Conservation (phyloP, 768 basidiomycete genomes). For the Rhodocollybia butyracea region DNA sequence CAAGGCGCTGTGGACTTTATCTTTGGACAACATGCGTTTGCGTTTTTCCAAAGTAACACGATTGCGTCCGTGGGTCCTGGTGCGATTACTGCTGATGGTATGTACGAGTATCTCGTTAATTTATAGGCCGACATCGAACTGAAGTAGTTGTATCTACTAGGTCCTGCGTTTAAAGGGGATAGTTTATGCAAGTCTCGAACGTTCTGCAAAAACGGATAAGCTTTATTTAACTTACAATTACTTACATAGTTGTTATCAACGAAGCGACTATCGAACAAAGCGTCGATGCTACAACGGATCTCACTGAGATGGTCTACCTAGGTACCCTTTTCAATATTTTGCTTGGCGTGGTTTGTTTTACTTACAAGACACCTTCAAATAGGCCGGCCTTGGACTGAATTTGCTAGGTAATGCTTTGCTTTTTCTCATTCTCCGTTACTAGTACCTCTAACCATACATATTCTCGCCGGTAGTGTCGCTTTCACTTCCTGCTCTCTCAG, state of each 20-base stretch:
- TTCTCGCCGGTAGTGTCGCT: constrained; percentile 16
- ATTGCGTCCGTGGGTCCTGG: constrained; percentile 18
- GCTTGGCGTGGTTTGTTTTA: no score
- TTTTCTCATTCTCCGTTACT: background rate
- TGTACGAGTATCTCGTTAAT: constrained; percentile 18
- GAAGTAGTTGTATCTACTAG: no score
- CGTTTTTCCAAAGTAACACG: constrained; percentile 16
- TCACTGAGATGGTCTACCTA: constrained; percentile 21
- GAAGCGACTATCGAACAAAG: constrained; percentile 16
- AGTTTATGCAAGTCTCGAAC: constrained; percentile 17
- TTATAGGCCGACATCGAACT: no score
- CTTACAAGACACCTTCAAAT: no score
- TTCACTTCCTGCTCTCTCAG: constrained; percentile 20
- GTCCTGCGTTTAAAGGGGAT: constrained; percentile 13
- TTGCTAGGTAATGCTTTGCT: constrained; percentile 6
- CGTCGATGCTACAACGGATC: constrained; percentile 13
- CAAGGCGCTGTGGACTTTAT: constrained; percentile 25
- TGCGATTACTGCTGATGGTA: no score
- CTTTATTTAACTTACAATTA: no score
- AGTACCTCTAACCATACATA: background rate
- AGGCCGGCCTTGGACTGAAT: constrained; percentile 23
- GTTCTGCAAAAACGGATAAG: no score
- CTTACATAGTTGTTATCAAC: constrained; percentile 21
- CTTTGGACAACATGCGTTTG: constrained; percentile 20
- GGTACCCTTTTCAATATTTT: no score